Conservation (phyloP, 345 rosid genomes). For the Hirschfeldia incana region DNA sequence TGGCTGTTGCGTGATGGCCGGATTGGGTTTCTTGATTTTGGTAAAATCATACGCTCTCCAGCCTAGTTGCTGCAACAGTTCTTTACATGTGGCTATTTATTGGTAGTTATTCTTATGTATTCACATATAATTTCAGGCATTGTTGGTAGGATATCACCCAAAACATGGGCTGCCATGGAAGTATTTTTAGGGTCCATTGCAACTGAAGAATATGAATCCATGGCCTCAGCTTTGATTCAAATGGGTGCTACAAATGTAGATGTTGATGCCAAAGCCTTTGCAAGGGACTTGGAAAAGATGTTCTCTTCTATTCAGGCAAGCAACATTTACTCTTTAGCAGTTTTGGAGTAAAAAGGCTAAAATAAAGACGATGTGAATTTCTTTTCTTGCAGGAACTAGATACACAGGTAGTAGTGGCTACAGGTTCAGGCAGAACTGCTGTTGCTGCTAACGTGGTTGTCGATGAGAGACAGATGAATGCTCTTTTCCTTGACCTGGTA, state of each 20-base stretch:
- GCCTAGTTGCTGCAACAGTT: conserved; percentile 8
- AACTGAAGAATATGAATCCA: conserved; percentile 79
- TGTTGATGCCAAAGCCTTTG: conserved; percentile 78
- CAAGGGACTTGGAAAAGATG: conserved; percentile 86
- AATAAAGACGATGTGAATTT: not conserved
- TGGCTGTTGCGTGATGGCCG: conserved; percentile 96
- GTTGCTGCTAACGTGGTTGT: conserved; percentile 83
- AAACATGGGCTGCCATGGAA: conserved; percentile 96
- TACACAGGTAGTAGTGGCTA: conserved; percentile 81
- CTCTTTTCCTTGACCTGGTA: conserved; percentile 95
- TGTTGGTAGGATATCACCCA: conserved; percentile 98
- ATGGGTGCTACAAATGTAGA: conserved; percentile 95
- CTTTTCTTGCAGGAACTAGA: conserved; percentile 71
- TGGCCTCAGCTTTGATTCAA: conserved; percentile 93
- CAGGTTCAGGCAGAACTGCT: conserved; percentile 73
- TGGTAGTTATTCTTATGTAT: not conserved
- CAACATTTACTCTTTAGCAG: not conserved
- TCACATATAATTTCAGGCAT: conserved; percentile 55
- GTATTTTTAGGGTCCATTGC: conserved; percentile 80
- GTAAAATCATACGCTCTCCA: conserved; percentile 44
- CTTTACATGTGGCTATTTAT: conserved; percentile 5
- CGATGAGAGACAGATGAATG: conserved; percentile 98
- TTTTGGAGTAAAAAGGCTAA: not conserved
- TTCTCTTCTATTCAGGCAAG: conserved; percentile 84
- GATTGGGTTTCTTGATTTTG: conserved; percentile 97